Percentiles rank a stretch among this genome's conserved stretches.
Conservation (phyloP, 352 stramenopile species). For the Phytophthora constricta region DNA sequence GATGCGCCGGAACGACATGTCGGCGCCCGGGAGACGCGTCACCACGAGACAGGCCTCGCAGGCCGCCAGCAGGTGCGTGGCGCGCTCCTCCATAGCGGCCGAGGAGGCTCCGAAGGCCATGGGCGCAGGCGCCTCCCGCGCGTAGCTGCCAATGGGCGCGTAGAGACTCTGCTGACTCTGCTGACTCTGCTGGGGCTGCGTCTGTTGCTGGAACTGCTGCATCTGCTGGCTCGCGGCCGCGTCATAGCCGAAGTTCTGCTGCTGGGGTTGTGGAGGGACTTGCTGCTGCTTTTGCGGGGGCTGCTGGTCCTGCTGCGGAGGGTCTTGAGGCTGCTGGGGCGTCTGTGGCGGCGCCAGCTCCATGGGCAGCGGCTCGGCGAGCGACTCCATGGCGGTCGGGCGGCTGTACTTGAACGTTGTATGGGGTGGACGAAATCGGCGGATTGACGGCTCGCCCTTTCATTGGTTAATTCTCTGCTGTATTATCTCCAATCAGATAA, state of each 20-base stretch:
- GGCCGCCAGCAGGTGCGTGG: constrained; percentile 68
- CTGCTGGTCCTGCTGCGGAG: constrained; percentile 7
- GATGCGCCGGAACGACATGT: constrained; percentile 86
- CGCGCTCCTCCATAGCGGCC: constrained; percentile 45
- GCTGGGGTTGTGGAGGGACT: constrained; percentile 9
- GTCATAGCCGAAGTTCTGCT: constrained; percentile 30
- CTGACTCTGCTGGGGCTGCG: constrained; percentile 29
- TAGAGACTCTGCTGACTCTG: constrained; percentile 29
- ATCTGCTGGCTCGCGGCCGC: constrained; percentile 20
- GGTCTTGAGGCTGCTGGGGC: constrained; percentile 15
- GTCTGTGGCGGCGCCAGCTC: constrained; percentile 19
- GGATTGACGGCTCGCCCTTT: no score
- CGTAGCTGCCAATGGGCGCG: constrained; percentile 32
- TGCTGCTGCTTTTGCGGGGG: constrained; percentile 11
- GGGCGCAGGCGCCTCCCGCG: constrained; percentile 18
- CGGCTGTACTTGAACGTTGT: no score
- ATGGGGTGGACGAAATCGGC: no score
- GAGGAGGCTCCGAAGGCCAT: constrained; percentile 29
- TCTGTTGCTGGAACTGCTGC: constrained; percentile 30
- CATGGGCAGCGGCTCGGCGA: constrained; percentile 10
- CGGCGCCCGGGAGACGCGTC: constrained; percentile 64
- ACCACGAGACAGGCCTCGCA: constrained; percentile 83
- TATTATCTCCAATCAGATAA: no score
- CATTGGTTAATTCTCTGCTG: no score
- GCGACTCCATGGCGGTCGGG: constrained; percentile 13